These are phyloP conservation scores for Strobilomyces dryophilus DNA, from an alignment of 768 basidiomycete species.

Conservation along the genomic window DNA sequence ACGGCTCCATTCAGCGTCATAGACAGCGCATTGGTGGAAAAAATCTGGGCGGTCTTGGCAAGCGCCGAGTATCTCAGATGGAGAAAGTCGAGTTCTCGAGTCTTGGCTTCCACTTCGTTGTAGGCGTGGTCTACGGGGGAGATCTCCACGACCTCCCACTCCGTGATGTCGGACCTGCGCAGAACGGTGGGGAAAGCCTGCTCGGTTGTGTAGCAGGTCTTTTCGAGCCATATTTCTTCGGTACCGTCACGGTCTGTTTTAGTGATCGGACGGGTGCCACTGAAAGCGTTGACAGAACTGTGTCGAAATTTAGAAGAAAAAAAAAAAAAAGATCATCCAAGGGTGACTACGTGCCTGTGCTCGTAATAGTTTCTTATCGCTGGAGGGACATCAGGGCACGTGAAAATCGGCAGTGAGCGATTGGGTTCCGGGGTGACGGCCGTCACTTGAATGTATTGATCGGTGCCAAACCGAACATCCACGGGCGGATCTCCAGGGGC, in stretches of 20 bases:
- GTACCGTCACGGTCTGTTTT: constrained; percentile 59
- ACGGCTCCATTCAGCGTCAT: constrained; percentile 87
- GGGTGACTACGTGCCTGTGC: constrained; percentile 52
- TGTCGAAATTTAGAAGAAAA: constrained; percentile 2
- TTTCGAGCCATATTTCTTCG: constrained; percentile 84
- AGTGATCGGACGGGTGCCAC: constrained; percentile 63
- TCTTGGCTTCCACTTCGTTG: constrained; percentile 74
- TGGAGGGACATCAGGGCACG: constrained; percentile 76
- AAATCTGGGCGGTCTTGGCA: constrained; percentile 67
- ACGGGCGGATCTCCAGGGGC: constrained; percentile 70
- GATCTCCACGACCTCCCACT: constrained; percentile 65
- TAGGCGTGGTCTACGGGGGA: constrained; percentile 85
- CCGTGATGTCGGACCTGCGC: constrained; percentile 81
- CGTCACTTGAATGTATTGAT: constrained; percentile 87
- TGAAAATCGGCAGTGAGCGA: constrained; percentile 70
- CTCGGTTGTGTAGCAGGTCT: constrained; percentile 82
- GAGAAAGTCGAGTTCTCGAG: constrained; percentile 67
- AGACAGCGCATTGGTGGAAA: constrained; percentile 76
- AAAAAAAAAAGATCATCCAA: not conserved
- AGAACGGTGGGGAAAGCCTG: constrained; percentile 90
- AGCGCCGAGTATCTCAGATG: constrained; percentile 72
- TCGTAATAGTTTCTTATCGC: constrained; percentile 85
- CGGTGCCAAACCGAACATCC: constrained; percentile 73
- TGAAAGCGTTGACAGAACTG: constrained; percentile 83
- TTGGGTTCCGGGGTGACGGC: constrained; percentile 85